Evolutionary conservation across 2,329 filamentous ascomycete species (phyloP).

Genomic region (Pseudocercospora fuligena): DNA sequence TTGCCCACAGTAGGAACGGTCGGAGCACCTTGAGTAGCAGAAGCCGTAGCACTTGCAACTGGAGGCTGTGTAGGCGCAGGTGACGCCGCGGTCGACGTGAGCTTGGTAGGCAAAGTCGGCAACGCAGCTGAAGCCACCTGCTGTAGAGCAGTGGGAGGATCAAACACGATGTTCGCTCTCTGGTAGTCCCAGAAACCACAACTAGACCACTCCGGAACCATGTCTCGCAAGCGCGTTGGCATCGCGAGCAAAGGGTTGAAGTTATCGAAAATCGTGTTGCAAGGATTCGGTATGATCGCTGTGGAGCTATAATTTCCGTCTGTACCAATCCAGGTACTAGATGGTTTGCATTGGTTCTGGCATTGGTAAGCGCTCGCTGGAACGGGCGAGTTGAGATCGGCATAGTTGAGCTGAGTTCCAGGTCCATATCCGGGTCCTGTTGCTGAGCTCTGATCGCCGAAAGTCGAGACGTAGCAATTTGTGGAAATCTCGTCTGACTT

Average conservation of each 20-base stretch:
- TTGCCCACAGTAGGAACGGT: no score
- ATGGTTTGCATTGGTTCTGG: slow-evolving; percentile 18
- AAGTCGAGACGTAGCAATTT: slow-evolving; percentile 27
- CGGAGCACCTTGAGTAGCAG: background rate
- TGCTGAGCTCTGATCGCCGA: background rate
- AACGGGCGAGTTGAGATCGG: slow-evolving; percentile 31
- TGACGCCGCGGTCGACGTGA: background rate
- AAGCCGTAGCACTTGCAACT: background rate
- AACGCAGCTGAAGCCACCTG: background rate
- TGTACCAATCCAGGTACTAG: background rate
- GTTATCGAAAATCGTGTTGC: slow-evolving; percentile 28
- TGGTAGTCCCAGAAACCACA: slow-evolving; percentile 23
- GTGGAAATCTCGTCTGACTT: slow-evolving; percentile 26
- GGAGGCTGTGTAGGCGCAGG: background rate
- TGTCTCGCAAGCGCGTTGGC: slow-evolving; percentile 20
- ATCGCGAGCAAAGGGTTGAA: slow-evolving; percentile 28
- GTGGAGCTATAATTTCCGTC: background rate
- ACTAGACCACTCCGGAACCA: slow-evolving; percentile 24
- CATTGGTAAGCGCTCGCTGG: slow-evolving; percentile 31
- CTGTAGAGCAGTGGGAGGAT: slow-evolving; percentile 24
- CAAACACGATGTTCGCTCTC: slow-evolving; percentile 24
- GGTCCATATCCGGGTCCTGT: slow-evolving; percentile 11
- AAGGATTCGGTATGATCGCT: slow-evolving; percentile 16
- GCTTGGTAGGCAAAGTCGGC: slow-evolving; percentile 4
- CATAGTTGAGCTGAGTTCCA: slow-evolving; percentile 29